phyloP scores from a whole-genome alignment of 2,329 filamentous ascomycete species.

The Aaosphaeria arxii region DNA sequence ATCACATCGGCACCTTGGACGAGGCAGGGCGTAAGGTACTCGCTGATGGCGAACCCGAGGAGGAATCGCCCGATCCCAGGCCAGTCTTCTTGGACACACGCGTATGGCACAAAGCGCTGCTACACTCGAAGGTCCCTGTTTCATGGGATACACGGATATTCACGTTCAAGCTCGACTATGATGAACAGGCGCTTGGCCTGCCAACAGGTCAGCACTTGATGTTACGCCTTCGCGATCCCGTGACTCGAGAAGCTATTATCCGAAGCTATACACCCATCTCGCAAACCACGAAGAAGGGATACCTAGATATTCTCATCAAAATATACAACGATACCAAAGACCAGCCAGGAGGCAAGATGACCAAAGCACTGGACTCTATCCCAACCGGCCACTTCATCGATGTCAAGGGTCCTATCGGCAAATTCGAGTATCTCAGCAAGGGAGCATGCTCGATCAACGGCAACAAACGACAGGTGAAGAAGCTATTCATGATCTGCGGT shows the following conservation, averaged over 20 bases:
- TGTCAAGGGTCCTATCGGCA: conserved; percentile 84
- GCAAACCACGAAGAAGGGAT: conserved; percentile 58
- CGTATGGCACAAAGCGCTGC: conserved; percentile 68
- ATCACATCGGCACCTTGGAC: conserved; percentile 79
- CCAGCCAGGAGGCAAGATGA: conserved; percentile 73
- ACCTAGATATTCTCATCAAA: conserved; percentile 75
- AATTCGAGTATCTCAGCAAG: conserved; percentile 73
- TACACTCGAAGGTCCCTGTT: conserved; percentile 65
- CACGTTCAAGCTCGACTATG: conserved; percentile 72
- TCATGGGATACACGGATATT: conserved; percentile 81
- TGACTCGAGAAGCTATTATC: conserved; percentile 69
- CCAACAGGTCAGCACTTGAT: conserved; percentile 85
- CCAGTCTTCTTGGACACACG: conserved; percentile 69
- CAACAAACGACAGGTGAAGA: conserved; percentile 55
- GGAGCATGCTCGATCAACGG: conserved; percentile 63
- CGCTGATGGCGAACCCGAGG: conserved; percentile 43
- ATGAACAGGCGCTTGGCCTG: conserved; percentile 67
- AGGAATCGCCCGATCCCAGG: conserved; percentile 46
- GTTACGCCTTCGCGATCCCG: conserved; percentile 73
- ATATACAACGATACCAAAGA: conserved; percentile 65
- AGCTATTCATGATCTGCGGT: conserved; percentile 82
- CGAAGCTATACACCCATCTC: conserved; percentile 86
- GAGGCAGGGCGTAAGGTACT: conserved; percentile 56
- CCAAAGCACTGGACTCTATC: conserved; percentile 70
- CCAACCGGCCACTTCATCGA: conserved; percentile 72